Conservation (phyloP, 2,329 filamentous ascomycete species). For the Bipolaris bicolor region DNA sequence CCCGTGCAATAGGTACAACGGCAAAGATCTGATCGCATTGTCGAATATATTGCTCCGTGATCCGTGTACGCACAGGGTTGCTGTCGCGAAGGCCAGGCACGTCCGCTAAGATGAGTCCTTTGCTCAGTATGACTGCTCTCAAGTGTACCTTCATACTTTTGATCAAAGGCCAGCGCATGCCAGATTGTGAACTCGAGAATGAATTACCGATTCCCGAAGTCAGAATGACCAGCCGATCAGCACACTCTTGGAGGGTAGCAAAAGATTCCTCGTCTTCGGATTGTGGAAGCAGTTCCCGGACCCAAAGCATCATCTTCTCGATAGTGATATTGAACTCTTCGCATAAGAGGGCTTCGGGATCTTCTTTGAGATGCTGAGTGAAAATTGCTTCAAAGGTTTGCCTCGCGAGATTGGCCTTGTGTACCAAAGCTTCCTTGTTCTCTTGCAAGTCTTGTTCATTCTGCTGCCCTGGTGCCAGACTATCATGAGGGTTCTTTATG, state of each 20-base stretch:
- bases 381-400: not conserved
- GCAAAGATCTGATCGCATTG: constrained; percentile 58
- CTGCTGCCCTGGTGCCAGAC: not conserved
- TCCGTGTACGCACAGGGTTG: constrained; percentile 53
- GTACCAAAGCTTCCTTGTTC: not conserved
- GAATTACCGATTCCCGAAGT: not conserved
- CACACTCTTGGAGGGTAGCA: not conserved
- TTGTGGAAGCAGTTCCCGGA: not conserved
- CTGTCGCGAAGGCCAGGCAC: constrained; percentile 58
- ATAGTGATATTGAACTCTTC: no score
- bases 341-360: not conserved
- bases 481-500: not conserved
- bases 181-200: not conserved
- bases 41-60: constrained; percentile 56
- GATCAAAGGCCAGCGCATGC: constrained; percentile 55
- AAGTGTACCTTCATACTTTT: constrained; percentile 54
- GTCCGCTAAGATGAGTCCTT: constrained; percentile 57
- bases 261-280: not conserved
- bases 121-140: constrained; percentile 56
- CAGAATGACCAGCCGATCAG: not conserved
- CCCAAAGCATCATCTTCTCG: not conserved
- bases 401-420: not conserved
- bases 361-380: not conserved
- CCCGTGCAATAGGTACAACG: constrained; percentile 53
- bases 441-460: not conserved